These are phyloP conservation scores for Davidsoniella australis DNA, from an alignment of 2,329 filamentous ascomycete genomes.

Conservation along the genomic window DNA sequence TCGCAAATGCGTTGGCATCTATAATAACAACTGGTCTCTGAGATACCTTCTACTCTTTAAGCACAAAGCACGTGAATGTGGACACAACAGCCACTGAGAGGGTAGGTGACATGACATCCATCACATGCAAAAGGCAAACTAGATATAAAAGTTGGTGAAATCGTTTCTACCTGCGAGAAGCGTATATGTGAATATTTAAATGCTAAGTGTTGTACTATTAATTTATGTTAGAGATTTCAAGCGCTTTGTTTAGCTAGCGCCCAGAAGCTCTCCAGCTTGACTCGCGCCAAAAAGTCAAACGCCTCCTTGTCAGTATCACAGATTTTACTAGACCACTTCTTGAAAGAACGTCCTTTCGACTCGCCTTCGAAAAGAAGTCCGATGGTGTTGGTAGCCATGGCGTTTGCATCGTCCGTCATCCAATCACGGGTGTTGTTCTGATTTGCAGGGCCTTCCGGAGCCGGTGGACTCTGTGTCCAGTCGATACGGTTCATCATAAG, in stretches of 20 bases:
- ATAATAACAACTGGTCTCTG: too few species aligned
- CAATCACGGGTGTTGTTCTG: constrained; percentile 50
- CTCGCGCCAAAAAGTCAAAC: constrained; percentile 57
- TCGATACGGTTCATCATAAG: constrained; percentile 86
- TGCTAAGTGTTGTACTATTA: too few species aligned
- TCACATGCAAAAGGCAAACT: too few species aligned
- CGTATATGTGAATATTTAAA: too few species aligned
- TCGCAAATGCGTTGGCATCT: too few species aligned
- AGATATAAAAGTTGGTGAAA: too few species aligned
- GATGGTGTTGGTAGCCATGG: constrained; percentile 69
- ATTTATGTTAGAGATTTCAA: neutral
- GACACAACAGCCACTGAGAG: too few species aligned
- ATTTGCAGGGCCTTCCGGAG: constrained; percentile 43
- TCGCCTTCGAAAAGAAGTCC: constrained; percentile 82
- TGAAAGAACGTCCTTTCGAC: constrained; percentile 61
- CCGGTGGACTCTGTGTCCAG: constrained; percentile 77
- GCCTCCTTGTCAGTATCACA: constrained; percentile 87
- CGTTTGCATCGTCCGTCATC: constrained; percentile 65
- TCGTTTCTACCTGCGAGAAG: too few species aligned
- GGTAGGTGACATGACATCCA: too few species aligned
- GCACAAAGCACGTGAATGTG: too few species aligned
- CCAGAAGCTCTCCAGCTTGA: constrained; percentile 95
- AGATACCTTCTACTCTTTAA: too few species aligned
- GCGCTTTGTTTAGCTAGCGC: constrained; percentile 6
- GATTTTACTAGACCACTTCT: constrained; percentile 77